Conservation (phyloP, 2,329 filamentous ascomycete species). For the Paecilomyces dactylethromorphus region DNA sequence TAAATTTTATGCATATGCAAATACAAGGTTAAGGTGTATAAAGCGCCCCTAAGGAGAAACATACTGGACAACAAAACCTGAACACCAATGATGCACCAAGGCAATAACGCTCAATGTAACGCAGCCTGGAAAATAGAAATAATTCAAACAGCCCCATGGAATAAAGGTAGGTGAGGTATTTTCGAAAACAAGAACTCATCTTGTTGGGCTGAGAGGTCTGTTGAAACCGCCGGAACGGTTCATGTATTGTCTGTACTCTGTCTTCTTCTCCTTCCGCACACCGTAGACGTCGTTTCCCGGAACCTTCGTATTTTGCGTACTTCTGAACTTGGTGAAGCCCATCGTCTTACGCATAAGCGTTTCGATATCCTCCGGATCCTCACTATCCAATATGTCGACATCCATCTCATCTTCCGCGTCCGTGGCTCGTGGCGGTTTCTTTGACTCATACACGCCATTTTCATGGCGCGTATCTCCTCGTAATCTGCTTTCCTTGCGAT, state of each 20-base stretch:
- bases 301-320: slow-evolving; percentile 84
- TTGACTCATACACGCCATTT: slow-evolving; percentile 18
- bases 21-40: slow-evolving; percentile 5
- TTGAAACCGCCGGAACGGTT: slow-evolving; percentile 46
- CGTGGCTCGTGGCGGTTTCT: slow-evolving; percentile 16
- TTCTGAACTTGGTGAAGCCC: slow-evolving; percentile 81
- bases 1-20: slow-evolving; percentile 2
- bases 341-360: slow-evolving; percentile 76
- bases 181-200: slow-evolving; percentile 15
- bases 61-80: slow-evolving; percentile 8
- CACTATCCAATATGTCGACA: slow-evolving; percentile 20
- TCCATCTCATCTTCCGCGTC: slow-evolving; percentile 21
- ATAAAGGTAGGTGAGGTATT: neutral
- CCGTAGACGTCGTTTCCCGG: slow-evolving; percentile 77
- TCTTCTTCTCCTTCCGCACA: slow-evolving; percentile 88
- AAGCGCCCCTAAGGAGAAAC: neutral
- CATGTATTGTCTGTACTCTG: slow-evolving; percentile 95
- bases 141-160: neutral
- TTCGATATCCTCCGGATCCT: slow-evolving; percentile 47
- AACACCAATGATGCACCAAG: slow-evolving; percentile 25
- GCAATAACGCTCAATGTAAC: slow-evolving; percentile 9
- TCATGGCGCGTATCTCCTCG: slow-evolving; percentile 14
- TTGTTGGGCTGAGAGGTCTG: slow-evolving; percentile 41
- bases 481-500: slow-evolving; percentile 22
- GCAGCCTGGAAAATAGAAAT: slow-evolving; percentile 2